Evolutionary conservation across 208 protist genomes (phyloP).

Genomic region (Crithidia sp.): DNA sequence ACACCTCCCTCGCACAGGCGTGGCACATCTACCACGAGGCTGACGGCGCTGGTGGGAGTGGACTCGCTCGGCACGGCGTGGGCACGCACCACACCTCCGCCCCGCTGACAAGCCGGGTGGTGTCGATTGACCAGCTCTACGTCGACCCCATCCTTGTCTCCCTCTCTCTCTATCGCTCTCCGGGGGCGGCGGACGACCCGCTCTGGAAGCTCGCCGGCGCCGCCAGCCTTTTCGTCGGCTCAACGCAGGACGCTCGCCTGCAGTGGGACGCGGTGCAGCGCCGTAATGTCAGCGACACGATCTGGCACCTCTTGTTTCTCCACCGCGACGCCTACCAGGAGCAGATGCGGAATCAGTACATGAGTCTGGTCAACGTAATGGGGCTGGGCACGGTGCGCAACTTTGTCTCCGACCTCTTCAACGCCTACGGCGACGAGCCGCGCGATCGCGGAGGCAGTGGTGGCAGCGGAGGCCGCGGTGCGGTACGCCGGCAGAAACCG

Average conservation of each 20-base stretch:
- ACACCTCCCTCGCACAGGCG: not conserved
- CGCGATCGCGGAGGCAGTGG: not conserved
- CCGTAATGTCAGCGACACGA: constrained; percentile 50
- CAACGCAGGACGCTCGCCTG: constrained; percentile 68
- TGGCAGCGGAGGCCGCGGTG: not conserved
- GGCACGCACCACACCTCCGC: not conserved
- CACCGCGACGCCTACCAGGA: constrained; percentile 75
- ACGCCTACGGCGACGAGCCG: constrained; percentile 31
- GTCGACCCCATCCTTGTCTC: constrained; percentile 71
- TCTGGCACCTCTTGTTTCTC: constrained; percentile 69
- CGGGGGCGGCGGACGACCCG: constrained; percentile 69
- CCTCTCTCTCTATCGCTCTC: constrained; percentile 79
- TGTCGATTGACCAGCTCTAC: constrained; percentile 61
- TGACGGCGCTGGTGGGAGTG: not conserved
- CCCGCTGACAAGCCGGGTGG: constrained; percentile 35
- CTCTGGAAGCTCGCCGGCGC: constrained; percentile 69
- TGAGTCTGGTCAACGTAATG: constrained; percentile 76
- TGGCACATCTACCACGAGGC: not conserved
- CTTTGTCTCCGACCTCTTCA: constrained; percentile 74
- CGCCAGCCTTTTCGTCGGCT: constrained; percentile 71
- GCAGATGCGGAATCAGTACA: constrained; percentile 60
- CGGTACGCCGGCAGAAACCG: constrained; percentile 44
- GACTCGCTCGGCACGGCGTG: not conserved
- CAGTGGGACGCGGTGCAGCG: constrained; percentile 73
- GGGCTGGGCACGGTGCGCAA: constrained; percentile 73